These are phyloP conservation scores for Haplosporangium sp. DNA, from an alignment of 371 early-diverging fungal species.

Conservation along the genomic window DNA sequence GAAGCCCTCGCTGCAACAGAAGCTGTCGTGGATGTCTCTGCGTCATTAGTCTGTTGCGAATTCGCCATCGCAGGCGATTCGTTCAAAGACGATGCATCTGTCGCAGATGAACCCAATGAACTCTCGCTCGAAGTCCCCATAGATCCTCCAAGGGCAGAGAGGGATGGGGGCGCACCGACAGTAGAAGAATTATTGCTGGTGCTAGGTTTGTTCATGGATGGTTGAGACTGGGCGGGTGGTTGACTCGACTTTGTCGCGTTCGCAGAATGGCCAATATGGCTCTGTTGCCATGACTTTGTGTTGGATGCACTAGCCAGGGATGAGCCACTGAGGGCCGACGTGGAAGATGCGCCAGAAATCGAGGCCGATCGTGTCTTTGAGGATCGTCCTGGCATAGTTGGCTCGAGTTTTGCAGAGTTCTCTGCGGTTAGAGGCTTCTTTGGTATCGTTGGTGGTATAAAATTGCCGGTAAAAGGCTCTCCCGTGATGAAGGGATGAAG, in stretches of 20 bases:
- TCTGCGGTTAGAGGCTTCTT: constrained; percentile 43
- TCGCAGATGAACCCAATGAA: constrained; percentile 14
- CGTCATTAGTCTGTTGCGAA: not conserved
- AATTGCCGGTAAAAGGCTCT: constrained; percentile 74
- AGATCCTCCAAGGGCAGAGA: constrained; percentile 3
- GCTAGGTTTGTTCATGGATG: not conserved
- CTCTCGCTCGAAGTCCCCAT: constrained; percentile 16
- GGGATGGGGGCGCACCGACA: constrained; percentile 4
- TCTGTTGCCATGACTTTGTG: not conserved
- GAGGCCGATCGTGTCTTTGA: constrained; percentile 32
- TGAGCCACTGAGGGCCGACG: constrained; percentile 6
- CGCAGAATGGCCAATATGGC: not conserved
- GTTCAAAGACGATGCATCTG: constrained; percentile 13
- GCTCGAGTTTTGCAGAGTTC: constrained; percentile 44
- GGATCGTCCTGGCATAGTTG: constrained; percentile 39
- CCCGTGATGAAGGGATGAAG: constrained; percentile 96
- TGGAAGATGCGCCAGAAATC: constrained; percentile 14
- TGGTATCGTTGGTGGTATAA: constrained; percentile 61
- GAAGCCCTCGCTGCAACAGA: not conserved
- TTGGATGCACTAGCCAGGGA: not conserved
- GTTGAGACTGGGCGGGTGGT: too few species aligned
- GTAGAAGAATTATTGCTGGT: not conserved
- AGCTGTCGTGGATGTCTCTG: not conserved
- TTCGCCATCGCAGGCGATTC: constrained; percentile 13
- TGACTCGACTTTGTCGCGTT: not conserved